These are phyloP conservation scores for Drechmeria coniospora DNA, from an alignment of 2,329 filamentous ascomycete species.

Conservation along the genomic window DNA sequence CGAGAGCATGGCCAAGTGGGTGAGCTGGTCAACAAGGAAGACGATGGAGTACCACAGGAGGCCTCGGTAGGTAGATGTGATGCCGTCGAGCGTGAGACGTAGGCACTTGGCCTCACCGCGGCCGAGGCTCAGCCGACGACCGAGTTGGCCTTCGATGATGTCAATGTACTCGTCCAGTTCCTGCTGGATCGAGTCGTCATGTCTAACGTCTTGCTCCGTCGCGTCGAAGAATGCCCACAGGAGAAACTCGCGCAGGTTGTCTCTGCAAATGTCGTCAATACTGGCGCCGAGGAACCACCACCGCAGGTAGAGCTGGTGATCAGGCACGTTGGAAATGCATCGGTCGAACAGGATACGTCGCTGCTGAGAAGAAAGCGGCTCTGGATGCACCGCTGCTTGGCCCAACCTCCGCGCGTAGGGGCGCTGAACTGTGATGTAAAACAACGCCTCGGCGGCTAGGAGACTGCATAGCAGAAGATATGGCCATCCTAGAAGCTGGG, in stretches of 20 bases:
- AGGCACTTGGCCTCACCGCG: slow-evolving; percentile 39
- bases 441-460: slow-evolving; percentile 24
- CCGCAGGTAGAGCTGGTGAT: slow-evolving; percentile 39
- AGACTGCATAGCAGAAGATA: slow-evolving; percentile 12
- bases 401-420: slow-evolving; percentile 26
- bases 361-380: slow-evolving; percentile 25
- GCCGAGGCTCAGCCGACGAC: slow-evolving; percentile 34
- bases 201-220: slow-evolving; percentile 13
- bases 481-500: not conserved
- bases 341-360: slow-evolving; percentile 40
- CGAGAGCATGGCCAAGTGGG: slow-evolving; percentile 27
- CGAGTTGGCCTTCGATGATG: slow-evolving; percentile 37
- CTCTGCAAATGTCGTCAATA: slow-evolving; percentile 39
- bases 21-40: slow-evolving; percentile 36
- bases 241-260: slow-evolving; percentile 53
- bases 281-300: slow-evolving; percentile 53
- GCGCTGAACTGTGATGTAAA: slow-evolving; percentile 25
- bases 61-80: slow-evolving; percentile 45
- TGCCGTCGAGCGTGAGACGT: slow-evolving; percentile 49
- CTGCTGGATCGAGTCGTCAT: slow-evolving; percentile 14
- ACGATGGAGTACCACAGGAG: slow-evolving; percentile 48
- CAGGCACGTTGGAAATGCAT: slow-evolving; percentile 37
- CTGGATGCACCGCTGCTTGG: slow-evolving; percentile 23
- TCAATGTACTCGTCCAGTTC: slow-evolving; percentile 33
- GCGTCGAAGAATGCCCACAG: slow-evolving; percentile 52